Conservation (phyloP, 345 rosid genomes). For the Psidium friedrichsthalianum region DNA sequence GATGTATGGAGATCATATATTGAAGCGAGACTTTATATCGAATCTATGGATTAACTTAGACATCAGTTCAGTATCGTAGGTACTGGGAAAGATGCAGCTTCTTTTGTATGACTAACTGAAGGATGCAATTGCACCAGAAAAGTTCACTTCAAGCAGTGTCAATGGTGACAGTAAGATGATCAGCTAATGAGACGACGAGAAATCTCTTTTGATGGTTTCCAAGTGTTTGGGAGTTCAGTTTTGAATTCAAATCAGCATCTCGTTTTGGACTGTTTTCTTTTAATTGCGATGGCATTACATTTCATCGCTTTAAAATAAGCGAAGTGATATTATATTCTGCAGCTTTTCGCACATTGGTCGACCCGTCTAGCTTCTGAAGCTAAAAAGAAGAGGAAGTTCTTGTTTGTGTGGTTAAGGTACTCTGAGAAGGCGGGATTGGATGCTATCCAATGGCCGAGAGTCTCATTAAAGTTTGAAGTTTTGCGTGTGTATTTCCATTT, state of each 20-base stretch:
- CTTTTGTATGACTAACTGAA: background rate
- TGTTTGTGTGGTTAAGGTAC: background rate
- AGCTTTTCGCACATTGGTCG: background rate
- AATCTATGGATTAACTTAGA: background rate
- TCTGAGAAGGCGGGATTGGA: background rate
- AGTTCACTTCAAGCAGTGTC: background rate
- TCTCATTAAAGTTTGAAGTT: background rate
- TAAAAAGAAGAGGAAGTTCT: background rate
- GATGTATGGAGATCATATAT: background rate
- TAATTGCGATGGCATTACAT: background rate
- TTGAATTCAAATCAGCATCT: background rate
- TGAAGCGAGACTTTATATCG: rapidly evolving
- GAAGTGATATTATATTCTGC: background rate
- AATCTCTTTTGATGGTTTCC: background rate
- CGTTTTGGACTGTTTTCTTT: background rate
- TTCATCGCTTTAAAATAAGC: background rate
- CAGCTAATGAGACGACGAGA: background rate
- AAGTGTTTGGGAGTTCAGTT: background rate
- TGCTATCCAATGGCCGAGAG: background rate
- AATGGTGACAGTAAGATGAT: background rate
- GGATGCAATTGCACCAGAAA: background rate
- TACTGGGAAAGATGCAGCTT: background rate
- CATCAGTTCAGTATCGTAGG: background rate
- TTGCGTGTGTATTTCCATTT: no score
- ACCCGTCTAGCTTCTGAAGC: background rate